Conservation (phyloP, 768 basidiomycete species). For the Mycena capillaripes region DNA sequence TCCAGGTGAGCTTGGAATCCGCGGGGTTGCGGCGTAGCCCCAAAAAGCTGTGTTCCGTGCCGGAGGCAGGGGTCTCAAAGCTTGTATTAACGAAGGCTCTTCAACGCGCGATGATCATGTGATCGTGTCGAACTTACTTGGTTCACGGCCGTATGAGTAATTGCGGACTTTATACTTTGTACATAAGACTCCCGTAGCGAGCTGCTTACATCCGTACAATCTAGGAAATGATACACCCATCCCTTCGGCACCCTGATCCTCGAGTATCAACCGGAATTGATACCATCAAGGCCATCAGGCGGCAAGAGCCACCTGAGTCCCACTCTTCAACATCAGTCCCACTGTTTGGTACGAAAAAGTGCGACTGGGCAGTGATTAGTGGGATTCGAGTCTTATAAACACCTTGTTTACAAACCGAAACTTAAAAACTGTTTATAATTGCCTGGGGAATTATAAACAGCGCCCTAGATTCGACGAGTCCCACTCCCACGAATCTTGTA, state of each 20-base stretch:
- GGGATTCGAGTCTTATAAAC: too few relatives aligned
- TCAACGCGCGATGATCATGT: neutral
- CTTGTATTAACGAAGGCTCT: too few relatives aligned
- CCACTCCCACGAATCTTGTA: conserved; percentile 3
- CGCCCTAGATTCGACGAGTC: neutral
- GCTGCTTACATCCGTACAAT: neutral
- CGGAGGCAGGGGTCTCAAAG: too few relatives aligned
- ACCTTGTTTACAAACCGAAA: too few relatives aligned
- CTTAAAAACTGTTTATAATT: too few relatives aligned
- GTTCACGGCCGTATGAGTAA: neutral
- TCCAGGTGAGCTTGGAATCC: too few relatives aligned
- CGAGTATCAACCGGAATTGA: neutral
- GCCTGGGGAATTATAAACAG: too few relatives aligned
- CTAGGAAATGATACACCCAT: conserved; percentile 1
- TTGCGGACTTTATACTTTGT: conserved; percentile 1
- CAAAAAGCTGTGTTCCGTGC: too few relatives aligned
- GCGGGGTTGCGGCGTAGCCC: too few relatives aligned
- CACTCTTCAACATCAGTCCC: neutral
- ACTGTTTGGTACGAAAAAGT: conserved; percentile 2
- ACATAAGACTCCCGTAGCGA: neutral
- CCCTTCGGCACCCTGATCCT: neutral
- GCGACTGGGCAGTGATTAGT: conserved; percentile 1
- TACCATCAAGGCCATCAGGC: neutral
- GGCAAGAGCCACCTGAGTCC: neutral
- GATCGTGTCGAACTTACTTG: neutral